Evolutionary conservation across 768 basidiomycete genomes (phyloP), one percentile per base, ranked within the genome.

Genomic region (Gymnopilus junonius): DNA sequence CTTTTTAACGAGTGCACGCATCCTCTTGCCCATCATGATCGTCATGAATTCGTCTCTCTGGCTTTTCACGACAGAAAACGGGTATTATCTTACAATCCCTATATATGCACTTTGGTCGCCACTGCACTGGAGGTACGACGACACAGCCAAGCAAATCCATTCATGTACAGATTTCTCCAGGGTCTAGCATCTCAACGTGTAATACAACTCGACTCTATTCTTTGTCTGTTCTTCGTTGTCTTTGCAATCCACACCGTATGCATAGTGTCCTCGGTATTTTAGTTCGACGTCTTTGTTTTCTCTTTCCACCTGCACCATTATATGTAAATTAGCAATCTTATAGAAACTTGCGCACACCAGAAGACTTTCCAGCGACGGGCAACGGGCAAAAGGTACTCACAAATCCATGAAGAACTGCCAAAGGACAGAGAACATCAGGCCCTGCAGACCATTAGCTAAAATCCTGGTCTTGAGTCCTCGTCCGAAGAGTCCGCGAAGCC

Each of bases 401-500:
- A 96, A 56, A 76, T 98, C 94, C 79, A 91, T 77, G 71, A 99
- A 97, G 64, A 92, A 76, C 70, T 88, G 92, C 97, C 97, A 99
- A 12, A 99, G 80, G 4, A 98, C 81, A 7, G 89, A 87, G 77
- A 98, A 99, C 85, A 97, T 87, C 46, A 98, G 69, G 0, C 96
- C 92, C 71, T 99, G 97, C 54, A 95, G 75, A 23, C 96, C 94
- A 71, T 98, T 99, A 31, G 95, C 89, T 62, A 97, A 68, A 57
- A 96, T 90, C 34, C 96, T 81, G 12, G 94, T 98, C 77, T 92
- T 92, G 65, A 99, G 76, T 1, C 97, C 97, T 7, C 97, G 85
- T 2, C 94, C 94, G 25, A 99, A 89, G 29, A 99, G 76, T 5
- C 94, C 95, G 21, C 72, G 70, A n/a, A 89, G 58, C 11, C 95